Conservation (phyloP, 768 basidiomycete species). For the Tulasnella sp. region DNA sequence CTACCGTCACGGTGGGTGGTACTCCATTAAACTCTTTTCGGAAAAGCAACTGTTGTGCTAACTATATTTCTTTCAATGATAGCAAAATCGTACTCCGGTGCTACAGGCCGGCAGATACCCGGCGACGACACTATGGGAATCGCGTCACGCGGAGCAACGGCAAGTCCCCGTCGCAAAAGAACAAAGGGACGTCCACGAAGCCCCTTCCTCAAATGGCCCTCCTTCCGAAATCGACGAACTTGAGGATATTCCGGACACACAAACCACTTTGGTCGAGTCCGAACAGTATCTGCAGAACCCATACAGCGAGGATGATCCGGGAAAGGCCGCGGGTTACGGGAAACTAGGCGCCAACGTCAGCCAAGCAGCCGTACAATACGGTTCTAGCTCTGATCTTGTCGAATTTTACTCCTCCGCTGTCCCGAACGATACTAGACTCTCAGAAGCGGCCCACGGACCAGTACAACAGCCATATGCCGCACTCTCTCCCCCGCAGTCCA, state of each 20-base stretch:
- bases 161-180: neutral
- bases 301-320: neutral
- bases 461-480: neutral
- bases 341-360: neutral
- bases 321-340: neutral
- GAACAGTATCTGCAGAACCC: neutral
- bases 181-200: neutral
- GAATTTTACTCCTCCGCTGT: too few relatives aligned
- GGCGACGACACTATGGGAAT: neutral
- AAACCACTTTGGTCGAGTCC: neutral
- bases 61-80: too few relatives aligned
- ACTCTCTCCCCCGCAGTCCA: neutral
- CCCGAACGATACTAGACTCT: neutral
- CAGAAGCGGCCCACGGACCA: neutral
- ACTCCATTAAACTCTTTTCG: too few relatives aligned
- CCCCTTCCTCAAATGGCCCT: neutral
- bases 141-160: neutral
- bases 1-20: too few relatives aligned
- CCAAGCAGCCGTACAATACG: neutral
- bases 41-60: too few relatives aligned
- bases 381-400: neutral
- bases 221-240: neutral
- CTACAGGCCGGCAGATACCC: neutral
- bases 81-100: too few relatives aligned
- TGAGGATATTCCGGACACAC: neutral